Evolutionary conservation across 1,139 yeast genomes (phyloP).

Genomic region (Geotrichum cucujoidarum): DNA sequence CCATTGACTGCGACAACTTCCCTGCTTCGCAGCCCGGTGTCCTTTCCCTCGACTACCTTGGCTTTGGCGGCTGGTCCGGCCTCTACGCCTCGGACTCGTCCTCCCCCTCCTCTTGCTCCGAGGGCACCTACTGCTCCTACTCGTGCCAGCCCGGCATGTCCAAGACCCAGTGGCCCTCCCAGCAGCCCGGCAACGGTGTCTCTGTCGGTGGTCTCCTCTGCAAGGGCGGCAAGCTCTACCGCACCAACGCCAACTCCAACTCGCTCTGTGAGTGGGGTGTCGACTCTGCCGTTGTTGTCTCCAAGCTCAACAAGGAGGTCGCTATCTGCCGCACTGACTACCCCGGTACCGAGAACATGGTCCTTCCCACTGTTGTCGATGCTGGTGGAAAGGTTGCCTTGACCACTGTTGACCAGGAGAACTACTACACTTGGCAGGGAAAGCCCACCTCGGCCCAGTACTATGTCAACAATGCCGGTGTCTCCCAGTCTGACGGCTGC

Average conservation of each 20-base stretch:
- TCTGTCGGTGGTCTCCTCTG: constrained; percentile 88
- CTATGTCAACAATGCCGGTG: constrained; percentile 96
- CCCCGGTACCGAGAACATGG: constrained; percentile 99
- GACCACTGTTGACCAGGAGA: constrained; percentile 71
- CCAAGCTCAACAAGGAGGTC: constrained; percentile 58
- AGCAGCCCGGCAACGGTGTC: constrained; percentile 80
- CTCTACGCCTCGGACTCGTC: constrained; percentile 55
- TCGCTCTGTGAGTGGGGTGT: constrained; percentile 84
- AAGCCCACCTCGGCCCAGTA: constrained; percentile 86
- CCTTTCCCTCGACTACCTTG: constrained; percentile 71
- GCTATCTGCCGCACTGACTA: constrained; percentile 96
- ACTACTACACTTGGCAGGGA: constrained; percentile 80
- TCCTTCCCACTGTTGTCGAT: constrained; percentile 74
- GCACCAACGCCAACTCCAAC: constrained; percentile 57
- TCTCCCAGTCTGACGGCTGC: constrained; percentile 82
- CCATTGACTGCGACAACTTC: constrained; percentile 65
- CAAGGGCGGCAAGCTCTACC: constrained; percentile 71
- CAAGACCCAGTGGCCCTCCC: constrained; percentile 91
- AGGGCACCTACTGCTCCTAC: constrained; percentile 92
- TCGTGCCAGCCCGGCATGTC: constrained; percentile 97
- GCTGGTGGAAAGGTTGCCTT: constrained; percentile 65
- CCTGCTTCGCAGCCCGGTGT: constrained; percentile 87
- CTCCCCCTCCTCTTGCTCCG: constrained; percentile 63
- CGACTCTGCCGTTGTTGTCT: constrained; percentile 61
- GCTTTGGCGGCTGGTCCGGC: constrained; percentile 90